Evolutionary conservation across 345 rosid genomes (phyloP).

Genomic region (Toxicodendron radicans): DNA sequence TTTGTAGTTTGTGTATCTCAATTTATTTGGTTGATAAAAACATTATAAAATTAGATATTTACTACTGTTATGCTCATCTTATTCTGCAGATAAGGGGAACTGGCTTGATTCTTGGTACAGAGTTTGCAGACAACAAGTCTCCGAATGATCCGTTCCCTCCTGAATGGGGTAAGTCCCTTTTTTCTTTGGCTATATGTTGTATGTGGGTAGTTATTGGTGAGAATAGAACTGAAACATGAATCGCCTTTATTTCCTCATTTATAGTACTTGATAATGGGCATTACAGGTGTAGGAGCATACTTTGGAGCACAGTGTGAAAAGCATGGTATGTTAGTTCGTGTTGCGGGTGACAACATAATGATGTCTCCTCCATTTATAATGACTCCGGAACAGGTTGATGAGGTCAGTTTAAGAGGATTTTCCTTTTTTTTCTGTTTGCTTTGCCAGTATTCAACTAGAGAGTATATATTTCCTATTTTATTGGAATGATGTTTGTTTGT

Average conservation of each 20-base stretch:
- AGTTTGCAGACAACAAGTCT: slow-evolving; percentile 81
- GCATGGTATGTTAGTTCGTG: slow-evolving; percentile 83
- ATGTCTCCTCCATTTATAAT: slow-evolving; percentile 89
- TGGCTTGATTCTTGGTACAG: slow-evolving; percentile 91
- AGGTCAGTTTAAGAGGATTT: slow-evolving; percentile 38
- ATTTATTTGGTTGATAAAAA: not conserved
- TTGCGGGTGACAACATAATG: slow-evolving; percentile 85
- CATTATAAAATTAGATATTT: not conserved
- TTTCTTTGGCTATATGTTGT: slow-evolving; percentile 7
- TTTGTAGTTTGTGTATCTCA: slow-evolving; percentile 4
- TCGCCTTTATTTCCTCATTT: not conserved
- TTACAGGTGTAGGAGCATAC: slow-evolving; percentile 80
- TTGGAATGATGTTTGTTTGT: not conserved
- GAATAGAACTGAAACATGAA: not conserved
- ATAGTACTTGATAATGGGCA: slow-evolving; percentile 1
- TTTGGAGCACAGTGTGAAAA: slow-evolving; percentile 87
- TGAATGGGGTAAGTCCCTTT: slow-evolving; percentile 78
- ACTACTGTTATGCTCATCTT: slow-evolving; percentile 10
- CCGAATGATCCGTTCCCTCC: slow-evolving; percentile 86
- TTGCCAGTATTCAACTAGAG: not conserved
- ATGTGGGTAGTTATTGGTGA: not conserved
- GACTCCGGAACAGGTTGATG: slow-evolving; percentile 66
- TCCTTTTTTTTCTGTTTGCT: not conserved
- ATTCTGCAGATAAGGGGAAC: slow-evolving; percentile 80
- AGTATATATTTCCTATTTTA: not conserved